Percentiles rank a stretch among this genome's conserved stretches.
These are phyloP conservation scores for Fomes fomentarius DNA, from an alignment of 1,284 basidiomycete genomes.

Conservation along the genomic window DNA sequence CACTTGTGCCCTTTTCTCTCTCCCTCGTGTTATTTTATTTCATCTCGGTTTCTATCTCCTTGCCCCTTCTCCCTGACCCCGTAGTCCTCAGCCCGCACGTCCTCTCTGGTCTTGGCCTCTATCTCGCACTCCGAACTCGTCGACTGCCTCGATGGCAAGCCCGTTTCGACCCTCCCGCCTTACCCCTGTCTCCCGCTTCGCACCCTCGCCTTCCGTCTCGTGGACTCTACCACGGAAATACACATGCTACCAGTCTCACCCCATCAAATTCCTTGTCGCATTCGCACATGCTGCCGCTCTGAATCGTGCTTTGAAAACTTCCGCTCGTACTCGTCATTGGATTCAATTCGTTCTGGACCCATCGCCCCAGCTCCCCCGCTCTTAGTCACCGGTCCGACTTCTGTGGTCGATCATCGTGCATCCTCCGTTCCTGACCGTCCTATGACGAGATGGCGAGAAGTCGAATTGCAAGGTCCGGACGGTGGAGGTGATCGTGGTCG, in stretches of 20 bases:
- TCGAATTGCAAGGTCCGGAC: no score
- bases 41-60: neutral
- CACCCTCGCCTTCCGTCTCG: neutral
- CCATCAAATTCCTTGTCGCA: neutral
- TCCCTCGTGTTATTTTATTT: neutral
- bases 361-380: no score
- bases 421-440: no score
- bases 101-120: neutral
- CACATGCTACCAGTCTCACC: neutral
- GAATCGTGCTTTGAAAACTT: slow-evolving; percentile 4
- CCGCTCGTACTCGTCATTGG: neutral
- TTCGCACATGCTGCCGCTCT: neutral
- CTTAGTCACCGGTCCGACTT: neutral
- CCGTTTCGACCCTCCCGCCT: neutral
- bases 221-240: neutral
- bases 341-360: no score
- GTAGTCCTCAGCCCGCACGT: neutral
- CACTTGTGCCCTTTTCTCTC: neutral
- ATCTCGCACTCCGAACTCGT: neutral
- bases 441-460: no score
- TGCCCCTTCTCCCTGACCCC: neutral
- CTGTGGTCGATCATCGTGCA: no score
- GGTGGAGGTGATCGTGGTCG: no score
- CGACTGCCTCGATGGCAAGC: neutral
- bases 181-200: neutral